These are phyloP conservation scores for Capronia epimyces DNA, from an alignment of 2,329 filamentous ascomycete species.

Conservation along the genomic window DNA sequence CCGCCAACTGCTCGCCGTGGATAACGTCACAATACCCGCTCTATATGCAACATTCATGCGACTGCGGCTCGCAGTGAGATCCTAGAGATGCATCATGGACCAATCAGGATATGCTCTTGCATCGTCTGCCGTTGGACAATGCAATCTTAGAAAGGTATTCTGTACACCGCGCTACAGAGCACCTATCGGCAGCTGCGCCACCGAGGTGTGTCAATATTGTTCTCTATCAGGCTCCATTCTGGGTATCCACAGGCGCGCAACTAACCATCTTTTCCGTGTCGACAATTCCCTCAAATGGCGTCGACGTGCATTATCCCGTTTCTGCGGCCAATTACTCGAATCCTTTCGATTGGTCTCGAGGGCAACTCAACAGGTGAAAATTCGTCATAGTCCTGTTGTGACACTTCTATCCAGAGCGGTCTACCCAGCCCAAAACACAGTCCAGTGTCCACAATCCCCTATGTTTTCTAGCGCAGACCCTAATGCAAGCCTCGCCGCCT, in stretches of 20 bases:
- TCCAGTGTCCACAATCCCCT: background rate
- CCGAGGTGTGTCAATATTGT: background rate
- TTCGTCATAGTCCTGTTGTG: constrained; percentile 6
- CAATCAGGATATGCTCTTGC: background rate
- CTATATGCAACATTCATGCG: too few species aligned
- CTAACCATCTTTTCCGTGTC: constrained; percentile 3
- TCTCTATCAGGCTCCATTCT: constrained; percentile 1
- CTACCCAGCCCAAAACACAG: constrained; percentile 2
- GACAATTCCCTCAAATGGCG: constrained; percentile 8
- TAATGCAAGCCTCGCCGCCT: constrained; percentile 14
- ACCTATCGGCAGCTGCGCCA: background rate
- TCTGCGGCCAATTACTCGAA: constrained; percentile 8
- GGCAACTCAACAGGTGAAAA: constrained; percentile 3
- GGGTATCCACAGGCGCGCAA: constrained; percentile 9
- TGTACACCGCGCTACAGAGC: background rate
- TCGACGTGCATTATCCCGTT: constrained; percentile 12
- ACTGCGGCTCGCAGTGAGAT: background rate
- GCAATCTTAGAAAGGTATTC: background rate
- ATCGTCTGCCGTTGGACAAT: background rate
- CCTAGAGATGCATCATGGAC: background rate
- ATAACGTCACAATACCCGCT: background rate
- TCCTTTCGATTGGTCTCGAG: constrained; percentile 5
- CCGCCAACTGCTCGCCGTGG: background rate
- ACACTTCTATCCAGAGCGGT: constrained; percentile 1
- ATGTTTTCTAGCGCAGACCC: background rate